Base-by-base conservation (phyloP, 2,329 filamentous ascomycete genomes). In the Arachnomyces sp. region DNA sequence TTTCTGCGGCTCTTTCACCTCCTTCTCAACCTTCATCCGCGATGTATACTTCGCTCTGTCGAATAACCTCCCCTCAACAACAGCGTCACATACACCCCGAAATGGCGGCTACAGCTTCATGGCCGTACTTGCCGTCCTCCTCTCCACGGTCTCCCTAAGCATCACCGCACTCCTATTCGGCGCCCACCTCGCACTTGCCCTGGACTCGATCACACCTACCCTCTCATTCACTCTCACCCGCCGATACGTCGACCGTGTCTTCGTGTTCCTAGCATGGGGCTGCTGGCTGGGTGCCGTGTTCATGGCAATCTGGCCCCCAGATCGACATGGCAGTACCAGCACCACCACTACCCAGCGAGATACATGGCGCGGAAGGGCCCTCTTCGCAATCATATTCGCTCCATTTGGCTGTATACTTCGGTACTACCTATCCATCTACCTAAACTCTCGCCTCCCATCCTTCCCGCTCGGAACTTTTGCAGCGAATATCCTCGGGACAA, bases 1-100 rank as follows among this genome's bases (percentile, higher is more conserved):
- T 8, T 92, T 92, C 60, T 94, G 87, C 54, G 86, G 90, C 46
- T 89, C 84, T 49, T 85, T 92, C 54, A 95, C 89, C 0, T 89
- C 83, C 7, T 94, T 94, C 62, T 94, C 88, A 0, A 79, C 81
- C 14, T 93, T 94, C 57, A 80, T 89, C 34, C 75, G 84, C 5
- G 89, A 94, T 52, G 64, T 73, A 11, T 94, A 93, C 57, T 72
- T 94, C 15, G 82, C 85, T 0, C 64, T 93, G 13, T 81, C 84
- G 3, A 92, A 94, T 56, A 74, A 82, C 47, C 64, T 93, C 8
- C 68, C 74, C 0, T 45, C 63, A 0, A 53, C 55, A 1, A 56
- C 63, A 0, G 57, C 61, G 1, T 57, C 64, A 0, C 58, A 60
- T 9, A 59, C 69, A 1, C 56, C 66, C 2, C 73, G 87, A 2